Base-by-base conservation (phyloP, 352 stramenopile species). In the Phytopythium ostracodes region DNA sequence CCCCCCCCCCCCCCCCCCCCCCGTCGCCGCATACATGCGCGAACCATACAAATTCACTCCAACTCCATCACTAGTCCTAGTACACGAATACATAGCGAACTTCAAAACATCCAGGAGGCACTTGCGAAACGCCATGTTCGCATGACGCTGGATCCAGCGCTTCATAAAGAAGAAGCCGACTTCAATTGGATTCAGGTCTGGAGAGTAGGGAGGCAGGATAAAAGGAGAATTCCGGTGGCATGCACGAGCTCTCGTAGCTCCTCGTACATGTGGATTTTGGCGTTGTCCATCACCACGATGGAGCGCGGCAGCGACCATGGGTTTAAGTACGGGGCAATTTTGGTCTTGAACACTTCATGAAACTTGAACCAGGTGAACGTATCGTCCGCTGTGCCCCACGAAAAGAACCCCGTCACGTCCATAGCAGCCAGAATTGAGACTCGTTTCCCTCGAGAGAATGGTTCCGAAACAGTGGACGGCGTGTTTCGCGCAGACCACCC, bases 181-280 rank as follows among this genome's bases (percentile, higher is more conserved):
- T 33, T 66, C 54, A 31, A 66, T 66, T 6, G 53, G 54, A 22
- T 62, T 66, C 2, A 59, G 38, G 12, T 66, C n/a, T 1, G 43
- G 54, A 2, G 40, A 65, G 35, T 65, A 65, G 9, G 60, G 52
- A 2, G 54, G 62, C 17, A 69, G 24, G 35, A 65, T 63, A 65
- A 69, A 2, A 69, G 60, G 56, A 98, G 96, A 15, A 91, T 92
- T 29, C 98, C 66, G 62, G 92, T 98, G 50, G 97, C 96, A 70
- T 89, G 96, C 46, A 98, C 92, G 58, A 97, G 95, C 59, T 97
- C 92, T n/a, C 88, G 69, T 64, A 98, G 85, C 56, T 93, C 92
- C 24, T 89, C 77, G 73, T 98, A 98, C 60, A 98, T 94, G 25
- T 98, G 76, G 8, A 96, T 88, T n/a, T 74, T 75, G 0, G 77